Base-by-base conservation (phyloP, 1,284 basidiomycete genomes). In the Hymenochaete sp. region DNA sequence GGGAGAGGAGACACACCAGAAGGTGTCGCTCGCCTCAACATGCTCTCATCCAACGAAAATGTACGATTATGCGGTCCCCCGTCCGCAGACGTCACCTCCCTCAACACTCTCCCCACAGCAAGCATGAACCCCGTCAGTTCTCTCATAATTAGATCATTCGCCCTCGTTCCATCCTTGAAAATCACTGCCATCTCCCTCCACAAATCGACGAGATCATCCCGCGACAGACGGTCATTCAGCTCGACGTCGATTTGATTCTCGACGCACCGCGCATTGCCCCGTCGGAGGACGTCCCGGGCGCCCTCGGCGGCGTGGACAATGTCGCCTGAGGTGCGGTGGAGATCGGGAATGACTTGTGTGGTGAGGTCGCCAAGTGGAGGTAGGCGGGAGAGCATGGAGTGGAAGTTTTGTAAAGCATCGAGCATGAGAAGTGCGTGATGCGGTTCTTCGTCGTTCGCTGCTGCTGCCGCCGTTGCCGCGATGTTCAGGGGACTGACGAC, bases 131-230 rank as follows among this genome's bases (percentile, higher is more conserved):
- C 76, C 2, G 86, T 88, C 59, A 84, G 67, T 7, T 74, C 77
- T 42, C 86, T 66, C 1, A 88, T 78, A 33, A 86, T 65, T 56
- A 88, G 85, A 57, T 88, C 85, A 50, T 80, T 82, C 39, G 77
- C 69, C 53, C 81, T 67, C 50, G 83, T 53, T 39, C 74, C 72
- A 46, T 89, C 85, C 29, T 83, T 62, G 55, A 78, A 82, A 48
- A 88, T 83, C 3, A 68, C 70, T 0, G 81, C 79, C 8, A 87
- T 72, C 39, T 67, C 62, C 44, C 72, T 66, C 82, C 82, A 88
- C 18, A 85, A 61, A 45, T 77, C 75, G 3, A 67, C 70, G 19
- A 75, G 56, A 37, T 72, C 67, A 31, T 61, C 54, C 22, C 45
- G 50, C 25, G 52, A 59, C 14, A 58, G 59, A 14, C 65, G 66